These are phyloP conservation scores for Auricularia sp. DNA, from an alignment of 768 basidiomycete genomes.

Conservation along the genomic window DNA sequence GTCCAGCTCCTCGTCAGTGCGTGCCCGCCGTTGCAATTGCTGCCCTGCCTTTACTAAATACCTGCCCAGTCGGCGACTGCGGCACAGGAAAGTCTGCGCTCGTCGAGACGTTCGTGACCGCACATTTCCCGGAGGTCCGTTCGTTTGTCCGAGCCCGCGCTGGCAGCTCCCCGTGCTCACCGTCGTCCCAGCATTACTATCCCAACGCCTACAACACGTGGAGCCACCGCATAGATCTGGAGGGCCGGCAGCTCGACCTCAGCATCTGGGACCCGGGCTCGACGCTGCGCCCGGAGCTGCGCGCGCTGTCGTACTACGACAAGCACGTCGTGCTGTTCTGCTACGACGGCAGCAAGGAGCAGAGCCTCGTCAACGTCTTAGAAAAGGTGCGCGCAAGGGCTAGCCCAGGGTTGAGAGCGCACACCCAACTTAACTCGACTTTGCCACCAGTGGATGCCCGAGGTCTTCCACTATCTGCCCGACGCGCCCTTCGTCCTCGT, in stretches of 20 bases:
- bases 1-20: background rate
- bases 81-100: background rate
- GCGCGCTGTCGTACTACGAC: background rate
- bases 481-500: background rate
- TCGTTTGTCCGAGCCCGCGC: background rate
- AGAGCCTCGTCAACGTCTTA: background rate
- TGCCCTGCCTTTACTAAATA: background rate
- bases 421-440: background rate
- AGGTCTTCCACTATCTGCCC: background rate
- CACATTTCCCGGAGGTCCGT: background rate
- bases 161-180: background rate
- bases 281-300: background rate
- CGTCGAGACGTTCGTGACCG: background rate
- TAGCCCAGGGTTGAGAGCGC: background rate
- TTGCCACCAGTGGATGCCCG: background rate
- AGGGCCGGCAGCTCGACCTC: background rate
- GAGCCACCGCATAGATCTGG: background rate
- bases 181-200: background rate
- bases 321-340: background rate
- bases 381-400: background rate
- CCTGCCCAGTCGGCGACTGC: background rate
- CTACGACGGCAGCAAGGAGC: background rate
- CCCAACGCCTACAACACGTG: background rate
- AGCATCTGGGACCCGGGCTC: background rate
- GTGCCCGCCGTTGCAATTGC: background rate